Evolutionary conservation across 1,139 yeast species (phyloP).

Genomic region (Groenewaldozyma sp.): DNA sequence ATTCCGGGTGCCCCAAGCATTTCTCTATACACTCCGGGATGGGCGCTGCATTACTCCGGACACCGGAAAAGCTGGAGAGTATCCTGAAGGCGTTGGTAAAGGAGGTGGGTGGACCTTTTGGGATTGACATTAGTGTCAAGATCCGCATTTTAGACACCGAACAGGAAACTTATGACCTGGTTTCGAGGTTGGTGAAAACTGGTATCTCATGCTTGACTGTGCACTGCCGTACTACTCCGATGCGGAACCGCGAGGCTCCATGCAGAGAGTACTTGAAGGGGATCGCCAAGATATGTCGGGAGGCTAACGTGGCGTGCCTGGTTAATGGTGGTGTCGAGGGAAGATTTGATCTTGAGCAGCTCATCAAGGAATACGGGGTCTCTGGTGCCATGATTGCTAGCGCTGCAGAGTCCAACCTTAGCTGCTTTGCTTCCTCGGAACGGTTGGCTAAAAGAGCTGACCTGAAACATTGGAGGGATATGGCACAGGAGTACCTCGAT

Average conservation of each 20-base stretch:
- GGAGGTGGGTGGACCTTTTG: conserved; percentile 67
- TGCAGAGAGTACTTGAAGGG: conserved; percentile 51
- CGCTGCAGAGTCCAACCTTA: conserved; percentile 77
- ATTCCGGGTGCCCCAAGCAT: conserved; percentile 81
- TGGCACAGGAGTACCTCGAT: conserved; percentile 48
- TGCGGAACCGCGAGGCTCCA: conserved; percentile 84
- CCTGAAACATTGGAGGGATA: conserved; percentile 47
- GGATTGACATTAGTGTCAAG: conserved; percentile 82
- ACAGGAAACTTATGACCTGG: conserved; percentile 52
- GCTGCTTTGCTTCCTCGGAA: conserved; percentile 45
- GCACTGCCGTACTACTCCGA: conserved; percentile 81
- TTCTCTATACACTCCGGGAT: conserved; percentile 79
- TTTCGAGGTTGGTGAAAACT: conserved; percentile 57
- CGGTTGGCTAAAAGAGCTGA: conserved; percentile 12
- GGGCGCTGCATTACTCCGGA: conserved; percentile 87
- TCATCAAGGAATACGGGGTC: conserved; percentile 45
- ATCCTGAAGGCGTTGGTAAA: conserved; percentile 61
- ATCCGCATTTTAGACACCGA: conserved; percentile 63
- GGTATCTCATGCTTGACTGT: conserved; percentile 81
- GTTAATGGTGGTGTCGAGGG: conserved; percentile 71
- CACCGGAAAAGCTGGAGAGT: conserved; percentile 67
- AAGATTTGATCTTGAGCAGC: conserved; percentile 43
- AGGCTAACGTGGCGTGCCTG: conserved; percentile 58
- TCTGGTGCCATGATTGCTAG: conserved; percentile 93
- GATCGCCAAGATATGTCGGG: conserved; percentile 53